Percentiles rank a stretch among this genome's conserved stretches.
These are phyloP conservation scores for Coemansia reversa DNA, from an alignment of 192 early-diverging fungal genomes.

Conservation along the genomic window DNA sequence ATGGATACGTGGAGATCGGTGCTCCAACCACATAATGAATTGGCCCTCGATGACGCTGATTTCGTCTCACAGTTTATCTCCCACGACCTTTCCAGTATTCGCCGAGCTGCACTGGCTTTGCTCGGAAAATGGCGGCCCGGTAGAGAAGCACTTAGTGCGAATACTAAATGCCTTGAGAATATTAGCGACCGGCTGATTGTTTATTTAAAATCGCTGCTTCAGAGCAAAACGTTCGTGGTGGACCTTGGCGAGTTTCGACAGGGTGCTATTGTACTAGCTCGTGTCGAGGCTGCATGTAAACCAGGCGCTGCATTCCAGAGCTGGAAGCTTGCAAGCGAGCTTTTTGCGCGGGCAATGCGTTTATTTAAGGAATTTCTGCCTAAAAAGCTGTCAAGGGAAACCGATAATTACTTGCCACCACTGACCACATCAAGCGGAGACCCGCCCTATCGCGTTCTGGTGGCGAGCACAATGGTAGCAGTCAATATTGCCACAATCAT, in stretches of 20 bases:
- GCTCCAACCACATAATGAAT: conserved; percentile 45
- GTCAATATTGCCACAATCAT: conserved; percentile 27
- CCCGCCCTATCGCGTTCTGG: conserved; percentile 13
- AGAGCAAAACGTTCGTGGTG: not conserved
- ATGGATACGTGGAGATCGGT: conserved; percentile 32
- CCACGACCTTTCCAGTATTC: conserved; percentile 15
- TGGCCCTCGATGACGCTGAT: conserved; percentile 31
- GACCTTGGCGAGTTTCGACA: conserved; percentile 6
- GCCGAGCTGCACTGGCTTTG: conserved; percentile 25
- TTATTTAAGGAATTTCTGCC: not conserved
- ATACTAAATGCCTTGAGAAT: not conserved
- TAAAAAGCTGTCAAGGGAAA: not conserved
- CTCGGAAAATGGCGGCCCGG: conserved; percentile 32
- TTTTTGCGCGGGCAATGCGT: conserved; percentile 2
- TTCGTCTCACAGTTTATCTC: conserved; percentile 18
- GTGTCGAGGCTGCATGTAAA: conserved; percentile 16
- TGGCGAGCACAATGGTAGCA: conserved; percentile 25
- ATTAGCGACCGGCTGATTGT: conserved; percentile 23
- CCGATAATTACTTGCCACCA: not conserved
- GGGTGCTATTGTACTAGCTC: conserved; percentile 26
- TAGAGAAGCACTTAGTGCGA: not conserved
- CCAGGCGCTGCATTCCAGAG: not conserved
- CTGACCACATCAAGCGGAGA: not conserved
- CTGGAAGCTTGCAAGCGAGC: conserved; percentile 27
- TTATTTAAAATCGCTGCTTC: conserved; percentile 8